A percentile compares a stretch with the other conserved stretches of the same genome.
Evolutionary conservation across 2,329 filamentous ascomycete species (phyloP).

Genomic region (Diaporthe citri): DNA sequence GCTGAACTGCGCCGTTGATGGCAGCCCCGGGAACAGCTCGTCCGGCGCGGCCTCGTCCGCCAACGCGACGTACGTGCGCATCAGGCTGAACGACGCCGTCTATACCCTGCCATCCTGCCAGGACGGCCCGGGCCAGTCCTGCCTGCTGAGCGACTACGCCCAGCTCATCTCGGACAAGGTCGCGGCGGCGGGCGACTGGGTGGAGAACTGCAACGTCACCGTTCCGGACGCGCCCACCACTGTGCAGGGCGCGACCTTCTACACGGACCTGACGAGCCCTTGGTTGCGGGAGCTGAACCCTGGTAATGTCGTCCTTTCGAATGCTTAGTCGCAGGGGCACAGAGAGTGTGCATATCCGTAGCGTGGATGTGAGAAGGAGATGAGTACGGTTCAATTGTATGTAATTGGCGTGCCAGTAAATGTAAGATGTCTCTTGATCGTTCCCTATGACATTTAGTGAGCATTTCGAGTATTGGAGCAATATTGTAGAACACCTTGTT

Average conservation of each 20-base stretch:
- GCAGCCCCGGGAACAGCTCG: constrained; percentile 23
- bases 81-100: constrained; percentile 73
- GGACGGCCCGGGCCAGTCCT: constrained; percentile 67
- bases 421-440: not conserved
- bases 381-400: not conserved
- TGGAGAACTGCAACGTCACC: constrained; percentile 61
- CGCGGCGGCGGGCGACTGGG: constrained; percentile 62
- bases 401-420: constrained; percentile 5
- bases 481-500: not conserved
- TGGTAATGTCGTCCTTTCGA: constrained; percentile 25
- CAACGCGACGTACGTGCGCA: constrained; percentile 63
- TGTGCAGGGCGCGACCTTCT: constrained; percentile 63
- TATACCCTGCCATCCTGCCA: constrained; percentile 70
- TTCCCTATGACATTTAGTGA: not conserved
- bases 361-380: not conserved
- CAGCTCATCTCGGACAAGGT: constrained; percentile 60
- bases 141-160: constrained; percentile 60
- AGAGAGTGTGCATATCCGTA: not conserved
- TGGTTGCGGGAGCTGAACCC: constrained; percentile 48
- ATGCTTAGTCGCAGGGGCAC: constrained; percentile 31
- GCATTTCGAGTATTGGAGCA: not conserved
- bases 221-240: constrained; percentile 52
- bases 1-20: constrained; percentile 60
- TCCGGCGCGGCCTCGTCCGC: constrained; percentile 26
- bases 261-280: constrained; percentile 57